Evolutionary conservation across 129 eudicot species (phyloP).

Genomic region (Pulicaria dysenterica): DNA sequence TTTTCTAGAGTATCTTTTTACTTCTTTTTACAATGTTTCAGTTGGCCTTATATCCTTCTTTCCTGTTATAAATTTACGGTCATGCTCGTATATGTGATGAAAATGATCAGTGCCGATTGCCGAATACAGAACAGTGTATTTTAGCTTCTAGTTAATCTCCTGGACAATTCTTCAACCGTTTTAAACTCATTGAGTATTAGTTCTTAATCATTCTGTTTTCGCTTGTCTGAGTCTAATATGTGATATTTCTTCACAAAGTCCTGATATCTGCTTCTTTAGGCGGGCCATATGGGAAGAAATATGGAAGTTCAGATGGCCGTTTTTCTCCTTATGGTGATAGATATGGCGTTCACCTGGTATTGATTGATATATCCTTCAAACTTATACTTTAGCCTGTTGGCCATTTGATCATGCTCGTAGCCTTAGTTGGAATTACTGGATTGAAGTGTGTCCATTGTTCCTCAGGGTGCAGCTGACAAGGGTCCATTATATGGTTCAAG

Average conservation of each 20-base stretch:
- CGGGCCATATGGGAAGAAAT: conserved; percentile 65
- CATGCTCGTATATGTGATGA: conserved; percentile 14
- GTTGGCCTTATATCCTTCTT: background rate
- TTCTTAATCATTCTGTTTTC: background rate
- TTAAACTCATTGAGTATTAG: conserved; percentile 14
- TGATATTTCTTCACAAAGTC: conserved; percentile 1
- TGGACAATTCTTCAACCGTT: background rate
- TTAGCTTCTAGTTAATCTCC: background rate
- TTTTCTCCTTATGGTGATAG: conserved; percentile 62
- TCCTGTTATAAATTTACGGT: conserved; percentile 14
- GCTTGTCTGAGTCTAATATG: conserved; percentile 8
- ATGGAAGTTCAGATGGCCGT: conserved; percentile 51
- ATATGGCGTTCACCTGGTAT: conserved; percentile 67
- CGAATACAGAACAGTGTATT: background rate
- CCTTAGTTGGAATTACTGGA: conserved; percentile 12
- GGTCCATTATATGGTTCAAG: conserved; percentile 68
- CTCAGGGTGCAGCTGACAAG: conserved; percentile 77
- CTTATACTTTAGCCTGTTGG: background rate
- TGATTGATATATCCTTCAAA: conserved; percentile 7
- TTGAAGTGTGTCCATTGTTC: conserved; percentile 22
- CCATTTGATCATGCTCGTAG: background rate
- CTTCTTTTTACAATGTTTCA: background rate
- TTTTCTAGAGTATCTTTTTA: background rate
- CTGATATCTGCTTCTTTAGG: conserved; percentile 46
- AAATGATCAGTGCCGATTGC: conserved; percentile 6